Evolutionary conservation across 1,139 yeast species (phyloP).

Genomic region (Pneumocystis canis): DNA sequence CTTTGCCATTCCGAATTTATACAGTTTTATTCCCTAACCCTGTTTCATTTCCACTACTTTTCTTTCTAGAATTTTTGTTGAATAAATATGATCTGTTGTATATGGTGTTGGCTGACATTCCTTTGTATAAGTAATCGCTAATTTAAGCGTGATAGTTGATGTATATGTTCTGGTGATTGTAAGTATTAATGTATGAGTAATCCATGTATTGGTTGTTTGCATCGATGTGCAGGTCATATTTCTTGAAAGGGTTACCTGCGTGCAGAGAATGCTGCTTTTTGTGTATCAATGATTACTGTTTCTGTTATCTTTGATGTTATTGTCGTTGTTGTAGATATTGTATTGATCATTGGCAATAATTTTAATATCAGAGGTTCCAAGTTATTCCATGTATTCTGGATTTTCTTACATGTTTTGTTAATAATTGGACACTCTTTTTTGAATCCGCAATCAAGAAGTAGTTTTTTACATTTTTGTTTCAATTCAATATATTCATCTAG

Average conservation of each 20-base stretch:
- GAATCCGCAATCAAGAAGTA: background rate
- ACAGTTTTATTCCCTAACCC: background rate
- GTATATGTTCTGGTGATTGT: too few relatives aligned
- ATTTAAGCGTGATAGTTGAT: too few relatives aligned
- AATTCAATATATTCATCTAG: background rate
- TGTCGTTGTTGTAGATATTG: background rate
- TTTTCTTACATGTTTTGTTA: background rate
- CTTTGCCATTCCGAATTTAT: too few relatives aligned
- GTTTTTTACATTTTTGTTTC: background rate
- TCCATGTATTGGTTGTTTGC: background rate
- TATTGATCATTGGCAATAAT: too few relatives aligned
- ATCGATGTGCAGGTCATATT: background rate
- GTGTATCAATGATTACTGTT: too few relatives aligned
- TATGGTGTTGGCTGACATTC: too few relatives aligned
- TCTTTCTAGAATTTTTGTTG: background rate
- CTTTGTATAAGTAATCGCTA: too few relatives aligned
- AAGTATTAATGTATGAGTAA: background rate
- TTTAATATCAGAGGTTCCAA: background rate
- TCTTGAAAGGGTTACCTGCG: too few relatives aligned
- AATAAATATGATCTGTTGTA: too few relatives aligned
- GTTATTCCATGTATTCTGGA: background rate
- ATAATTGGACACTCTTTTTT: background rate
- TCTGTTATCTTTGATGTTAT: too few relatives aligned
- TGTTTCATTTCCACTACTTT: background rate
- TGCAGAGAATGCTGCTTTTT: too few relatives aligned